Evolutionary conservation across 2,329 filamentous ascomycete genomes (phyloP).

Genomic region (Fusarium udum): DNA sequence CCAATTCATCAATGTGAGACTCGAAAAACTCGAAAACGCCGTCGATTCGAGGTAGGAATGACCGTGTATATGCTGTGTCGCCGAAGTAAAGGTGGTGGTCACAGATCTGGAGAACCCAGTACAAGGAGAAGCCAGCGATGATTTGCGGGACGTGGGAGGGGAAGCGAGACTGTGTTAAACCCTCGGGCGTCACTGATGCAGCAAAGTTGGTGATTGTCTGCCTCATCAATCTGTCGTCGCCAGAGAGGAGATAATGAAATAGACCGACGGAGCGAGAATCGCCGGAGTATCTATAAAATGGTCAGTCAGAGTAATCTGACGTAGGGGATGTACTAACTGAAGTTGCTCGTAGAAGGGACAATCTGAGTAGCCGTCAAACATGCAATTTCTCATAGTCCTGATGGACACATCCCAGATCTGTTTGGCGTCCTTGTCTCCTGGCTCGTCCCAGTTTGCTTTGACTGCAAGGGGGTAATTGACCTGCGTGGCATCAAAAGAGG

Average conservation of each 20-base stretch:
- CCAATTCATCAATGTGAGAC: background rate
- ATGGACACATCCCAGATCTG: background rate
- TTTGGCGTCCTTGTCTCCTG: background rate
- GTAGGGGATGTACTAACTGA: fast-evolving
- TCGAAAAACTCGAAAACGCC: background rate
- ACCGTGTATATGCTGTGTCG: background rate
- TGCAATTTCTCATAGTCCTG: background rate
- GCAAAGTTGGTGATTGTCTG: background rate
- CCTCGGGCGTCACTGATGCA: background rate
- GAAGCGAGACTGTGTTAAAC: background rate
- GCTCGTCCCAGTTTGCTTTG: background rate
- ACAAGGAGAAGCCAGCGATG: background rate
- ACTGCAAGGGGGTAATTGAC: background rate
- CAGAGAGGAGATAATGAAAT: background rate
- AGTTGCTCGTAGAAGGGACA: conserved; percentile 6
- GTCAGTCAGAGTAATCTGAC: fast-evolving
- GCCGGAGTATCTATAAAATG: background rate
- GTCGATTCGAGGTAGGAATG: background rate
- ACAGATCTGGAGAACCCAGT: background rate
- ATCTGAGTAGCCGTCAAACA: background rate
- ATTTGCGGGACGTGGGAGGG: background rate
- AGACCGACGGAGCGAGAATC: background rate
- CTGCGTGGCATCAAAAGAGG: background rate
- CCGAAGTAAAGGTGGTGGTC: background rate
- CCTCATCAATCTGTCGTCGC: background rate